Conservation (phyloP, 371 early-diverging fungal species). For the Neoconidiobolus thromboides region DNA sequence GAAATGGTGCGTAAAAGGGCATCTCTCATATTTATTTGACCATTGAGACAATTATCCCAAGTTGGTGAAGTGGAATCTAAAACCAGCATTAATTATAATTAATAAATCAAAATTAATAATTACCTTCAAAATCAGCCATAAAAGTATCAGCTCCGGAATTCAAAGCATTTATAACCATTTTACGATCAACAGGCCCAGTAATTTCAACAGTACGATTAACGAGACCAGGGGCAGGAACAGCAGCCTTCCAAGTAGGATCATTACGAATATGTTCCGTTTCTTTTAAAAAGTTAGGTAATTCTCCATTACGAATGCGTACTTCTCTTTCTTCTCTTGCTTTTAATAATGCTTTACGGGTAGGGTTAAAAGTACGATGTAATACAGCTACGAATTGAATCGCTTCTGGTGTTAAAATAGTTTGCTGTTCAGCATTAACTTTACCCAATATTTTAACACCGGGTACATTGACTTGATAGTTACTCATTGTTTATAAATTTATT, state of each 20-base stretch:
- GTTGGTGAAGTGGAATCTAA: conserved; percentile 79
- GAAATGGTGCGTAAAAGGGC: conserved; percentile 67
- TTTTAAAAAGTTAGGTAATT: conserved; percentile 75
- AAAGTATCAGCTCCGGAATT: conserved; percentile 82
- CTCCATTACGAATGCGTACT: conserved; percentile 54
- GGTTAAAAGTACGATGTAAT: conserved; percentile 74
- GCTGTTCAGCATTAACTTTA: conserved; percentile 26
- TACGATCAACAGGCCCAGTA: conserved; percentile 93
- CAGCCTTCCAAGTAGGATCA: conserved; percentile 73
- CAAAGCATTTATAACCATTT: conserved; percentile 95
- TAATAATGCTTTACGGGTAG: conserved; percentile 59
- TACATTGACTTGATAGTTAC: no score
- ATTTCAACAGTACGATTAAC: conserved; percentile 89
- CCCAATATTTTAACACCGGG: conserved; percentile 40
- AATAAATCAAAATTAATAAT: neutral
- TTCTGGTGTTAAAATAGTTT: conserved; percentile 52
- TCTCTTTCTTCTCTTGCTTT: conserved; percentile 53
- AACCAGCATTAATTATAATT: neutral
- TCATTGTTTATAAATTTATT: no score
- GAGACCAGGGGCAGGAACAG: conserved; percentile 76
- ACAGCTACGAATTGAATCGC: conserved; percentile 65
- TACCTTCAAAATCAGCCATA: conserved; percentile 95
- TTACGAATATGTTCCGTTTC: conserved; percentile 78
- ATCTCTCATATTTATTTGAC: conserved; percentile 85
- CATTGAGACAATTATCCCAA: conserved; percentile 73